Evolutionary conservation across 805 yeast genomes (phyloP), one percentile per base, ranked within the genome.

Genomic region (Candida silvicultrix): DNA sequence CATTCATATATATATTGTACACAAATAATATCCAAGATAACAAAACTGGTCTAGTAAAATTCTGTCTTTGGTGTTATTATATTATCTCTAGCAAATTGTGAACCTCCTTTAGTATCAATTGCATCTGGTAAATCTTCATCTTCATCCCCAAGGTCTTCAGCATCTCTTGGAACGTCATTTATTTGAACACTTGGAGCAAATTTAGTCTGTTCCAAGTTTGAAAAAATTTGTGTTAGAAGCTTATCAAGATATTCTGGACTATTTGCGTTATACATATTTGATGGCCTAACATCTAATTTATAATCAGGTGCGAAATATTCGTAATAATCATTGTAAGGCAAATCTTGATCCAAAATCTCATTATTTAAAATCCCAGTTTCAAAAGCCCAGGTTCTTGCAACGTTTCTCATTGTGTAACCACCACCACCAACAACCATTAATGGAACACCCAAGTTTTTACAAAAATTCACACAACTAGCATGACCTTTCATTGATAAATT

Each of bases 301-400:
- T 92, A 92, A 68, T 92, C 97, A 3, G 99, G 99, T 0, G 97
- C 98, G 65, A 85, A 92, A 70, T 92, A 92, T 68, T 92, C 98
- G 68, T 88, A 92, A 69, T 92, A 92, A 64, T 92, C 98, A 64
- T 92, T 90, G 72, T 89, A 90, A 4, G 97, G 97, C 52, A 82
- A 68, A 29, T 37, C 39, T 16, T 14, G 14, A 20, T 82, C 84
- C 49, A 86, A 72, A 52, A 83, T 71, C 7, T 67, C 83, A 58
- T 85, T 87, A 45, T 82, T 85, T 55, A 86, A 68, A 22, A 87
- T 71, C 35, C 90, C 82, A 1, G 98, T 92, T 66, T 92, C 99
- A 64, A 85, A 89, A 56, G 96, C 85, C 99, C 99, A 92, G 29
- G 95, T 75, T 55, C 98, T 74, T 36, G 95, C 84, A 14, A 92